Evolutionary conservation across 169 alveolate genomes (phyloP).

Genomic region (Besnoitia besnoiti): DNA sequence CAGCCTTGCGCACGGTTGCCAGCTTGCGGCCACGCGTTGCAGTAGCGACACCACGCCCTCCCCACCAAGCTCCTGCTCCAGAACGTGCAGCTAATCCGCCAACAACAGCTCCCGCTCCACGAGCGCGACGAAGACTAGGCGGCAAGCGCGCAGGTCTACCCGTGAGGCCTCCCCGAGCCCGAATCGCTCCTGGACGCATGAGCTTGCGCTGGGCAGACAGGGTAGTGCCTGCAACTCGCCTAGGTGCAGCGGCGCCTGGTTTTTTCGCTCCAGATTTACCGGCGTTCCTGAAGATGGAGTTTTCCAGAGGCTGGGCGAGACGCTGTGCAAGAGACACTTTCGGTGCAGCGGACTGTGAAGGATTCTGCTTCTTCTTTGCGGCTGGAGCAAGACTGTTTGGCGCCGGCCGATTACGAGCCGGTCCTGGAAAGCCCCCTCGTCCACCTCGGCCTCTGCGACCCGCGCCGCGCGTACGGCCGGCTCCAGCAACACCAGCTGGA

Average conservation of each 20-base stretch:
- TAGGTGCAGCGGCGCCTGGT: conserved; percentile 37
- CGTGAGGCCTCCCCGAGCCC: neutral
- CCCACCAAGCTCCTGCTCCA: neutral
- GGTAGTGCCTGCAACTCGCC: conserved; percentile 1
- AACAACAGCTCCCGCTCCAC: neutral
- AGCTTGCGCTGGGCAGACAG: conserved; percentile 7
- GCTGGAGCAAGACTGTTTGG: neutral
- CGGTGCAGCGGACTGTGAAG: neutral
- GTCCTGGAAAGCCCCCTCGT: neutral
- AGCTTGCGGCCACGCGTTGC: neutral
- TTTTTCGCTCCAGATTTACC: neutral
- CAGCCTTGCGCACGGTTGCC: neutral
- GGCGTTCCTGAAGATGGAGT: neutral
- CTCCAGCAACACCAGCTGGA: neutral
- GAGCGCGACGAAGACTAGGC: neutral
- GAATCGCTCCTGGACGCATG: neutral
- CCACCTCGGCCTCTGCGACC: conserved; percentile 21
- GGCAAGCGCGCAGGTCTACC: neutral
- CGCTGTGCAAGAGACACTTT: conserved; percentile 29
- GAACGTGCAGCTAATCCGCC: neutral
- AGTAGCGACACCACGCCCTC: neutral
- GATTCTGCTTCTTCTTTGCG: neutral
- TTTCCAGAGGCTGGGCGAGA: conserved; percentile 30
- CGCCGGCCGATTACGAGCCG: conserved; percentile 16
- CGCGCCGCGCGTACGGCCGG: neutral